These are phyloP conservation scores for Proteromonas lacertae DNA, from an alignment of 352 stramenopile genomes.

Conservation along the genomic window DNA sequence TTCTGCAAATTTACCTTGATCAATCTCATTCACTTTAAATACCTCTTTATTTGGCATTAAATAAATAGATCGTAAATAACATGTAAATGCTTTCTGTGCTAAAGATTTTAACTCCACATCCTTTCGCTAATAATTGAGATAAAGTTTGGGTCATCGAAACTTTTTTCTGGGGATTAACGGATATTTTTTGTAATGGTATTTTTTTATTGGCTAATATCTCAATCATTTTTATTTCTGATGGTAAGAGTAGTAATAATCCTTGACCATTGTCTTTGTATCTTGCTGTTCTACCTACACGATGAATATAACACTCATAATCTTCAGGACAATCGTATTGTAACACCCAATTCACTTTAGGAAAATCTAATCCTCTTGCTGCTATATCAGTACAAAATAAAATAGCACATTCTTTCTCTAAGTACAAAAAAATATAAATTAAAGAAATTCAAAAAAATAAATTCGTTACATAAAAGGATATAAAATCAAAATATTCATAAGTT, in stretches of 20 bases:
- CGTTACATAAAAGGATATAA: slow-evolving; percentile 8
- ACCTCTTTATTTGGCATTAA: slow-evolving; percentile 71
- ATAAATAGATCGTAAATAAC: slow-evolving; percentile 75
- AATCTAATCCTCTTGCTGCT: slow-evolving; percentile 79
- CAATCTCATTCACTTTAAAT: slow-evolving; percentile 55
- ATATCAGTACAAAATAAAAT: slow-evolving; percentile 88
- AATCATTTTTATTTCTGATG: slow-evolving; percentile 50
- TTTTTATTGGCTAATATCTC: slow-evolving; percentile 37
- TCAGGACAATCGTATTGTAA: slow-evolving; percentile 78
- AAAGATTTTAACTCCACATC: slow-evolving; percentile 66
- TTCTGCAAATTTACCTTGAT: slow-evolving; percentile 50
- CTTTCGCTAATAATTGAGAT: slow-evolving; percentile 44
- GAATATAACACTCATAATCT: slow-evolving; percentile 87
- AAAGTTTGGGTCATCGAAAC: slow-evolving; percentile 55
- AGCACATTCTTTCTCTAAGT: slow-evolving; percentile 4
- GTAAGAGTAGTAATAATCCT: slow-evolving; percentile 52
- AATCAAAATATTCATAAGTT: slow-evolving; percentile 28
- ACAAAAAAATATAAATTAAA: slow-evolving; percentile 1
- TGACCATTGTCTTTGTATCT: slow-evolving; percentile 41
- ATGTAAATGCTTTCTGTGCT: slow-evolving; percentile 86
- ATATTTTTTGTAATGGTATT: slow-evolving; percentile 74
- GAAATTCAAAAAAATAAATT: not conserved
- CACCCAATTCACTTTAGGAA: slow-evolving; percentile 95
- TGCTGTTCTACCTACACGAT: slow-evolving; percentile 73
- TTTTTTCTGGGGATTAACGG: slow-evolving; percentile 73